These are phyloP conservation scores for Eutrema heterophyllum DNA, from an alignment of 345 rosid genomes.

Conservation along the genomic window DNA sequence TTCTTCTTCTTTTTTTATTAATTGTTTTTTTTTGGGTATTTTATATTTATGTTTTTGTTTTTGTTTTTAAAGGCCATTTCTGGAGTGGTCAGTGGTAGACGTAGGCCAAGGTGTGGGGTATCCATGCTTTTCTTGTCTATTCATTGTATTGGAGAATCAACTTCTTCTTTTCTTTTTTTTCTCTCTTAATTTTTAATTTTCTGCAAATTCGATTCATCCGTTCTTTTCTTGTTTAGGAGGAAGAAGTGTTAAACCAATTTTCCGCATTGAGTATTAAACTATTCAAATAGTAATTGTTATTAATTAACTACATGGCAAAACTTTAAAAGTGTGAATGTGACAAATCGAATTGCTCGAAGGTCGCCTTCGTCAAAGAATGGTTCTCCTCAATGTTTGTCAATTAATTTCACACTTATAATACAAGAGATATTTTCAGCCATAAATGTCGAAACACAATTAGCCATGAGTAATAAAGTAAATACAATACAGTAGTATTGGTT, in stretches of 20 bases:
- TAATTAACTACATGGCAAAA: background rate
- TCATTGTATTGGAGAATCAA: conserved; percentile 1
- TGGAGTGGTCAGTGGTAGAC: conserved; percentile 18
- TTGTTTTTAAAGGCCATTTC: background rate
- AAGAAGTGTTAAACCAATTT: background rate
- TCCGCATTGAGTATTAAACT: too few relatives aligned
- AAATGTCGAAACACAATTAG: background rate
- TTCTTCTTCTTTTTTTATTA: background rate
- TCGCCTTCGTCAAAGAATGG: too few relatives aligned
- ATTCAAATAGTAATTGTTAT: background rate
- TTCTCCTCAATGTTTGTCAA: background rate
- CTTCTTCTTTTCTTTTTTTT: background rate
- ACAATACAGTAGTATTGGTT: background rate
- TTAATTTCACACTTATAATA: background rate
- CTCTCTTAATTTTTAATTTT: background rate
- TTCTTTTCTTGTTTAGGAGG: background rate
- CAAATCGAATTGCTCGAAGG: background rate
- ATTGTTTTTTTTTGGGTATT: background rate
- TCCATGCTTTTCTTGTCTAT: conserved; percentile 21
- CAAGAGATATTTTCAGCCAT: background rate
- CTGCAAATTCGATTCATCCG: background rate
- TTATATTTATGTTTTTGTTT: background rate
- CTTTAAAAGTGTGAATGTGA: background rate
- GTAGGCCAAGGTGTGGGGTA: conserved; percentile 27
- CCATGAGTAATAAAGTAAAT: background rate